Evolutionary conservation across 257 asterid genomes (phyloP), one percentile per base, ranked within the genome.

Genomic region (Salvia rosmarinus): DNA sequence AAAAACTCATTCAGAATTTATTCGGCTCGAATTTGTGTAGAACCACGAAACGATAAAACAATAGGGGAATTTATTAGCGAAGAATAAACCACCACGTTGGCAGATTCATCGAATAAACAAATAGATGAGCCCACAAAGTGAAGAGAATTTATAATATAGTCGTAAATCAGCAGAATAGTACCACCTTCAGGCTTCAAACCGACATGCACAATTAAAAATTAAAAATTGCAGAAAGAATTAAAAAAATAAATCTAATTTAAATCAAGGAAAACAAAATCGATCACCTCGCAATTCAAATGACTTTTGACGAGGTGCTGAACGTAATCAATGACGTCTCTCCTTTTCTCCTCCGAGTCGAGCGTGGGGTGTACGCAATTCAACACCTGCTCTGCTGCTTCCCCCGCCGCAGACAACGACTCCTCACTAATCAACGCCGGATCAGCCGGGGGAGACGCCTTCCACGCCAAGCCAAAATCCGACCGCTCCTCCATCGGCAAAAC

Each of bases 331-430:
- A 85, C 84, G 75, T 82, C 87, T 51, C 76, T 65, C 72, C 94
- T 78, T 74, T 64, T 85, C 77, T 85, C 88, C 81, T 81, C 87
- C 2, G 89, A 78, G 82, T 83, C 89, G 12, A 82, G 78, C 4
- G 89, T 87, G n/a, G 90, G 90, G 64, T 74, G 94, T 10, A 87
- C 78, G 55, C 73, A 83, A 67, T 83, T 83, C 82, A 87, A 16
- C 84, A 87, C 89, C 64, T 75, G 55, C 13, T 80, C 79, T 16
- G 82, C 87, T 70, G 81, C 86, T 65, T 73, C 85, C 82, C 80
- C 90, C 67, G 87, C 89, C 9, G 75, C 82, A 0, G 72, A 80
- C 59, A 78, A 71, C 40, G 74, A 73, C 70, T 82, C 89, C 23
- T 71, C 81, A 12, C 54, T 72, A n/a, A 87, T 66, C 77, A 46